Conservation (phyloP, 305 asterid species). For the Fraxinus platypoda region DNA sequence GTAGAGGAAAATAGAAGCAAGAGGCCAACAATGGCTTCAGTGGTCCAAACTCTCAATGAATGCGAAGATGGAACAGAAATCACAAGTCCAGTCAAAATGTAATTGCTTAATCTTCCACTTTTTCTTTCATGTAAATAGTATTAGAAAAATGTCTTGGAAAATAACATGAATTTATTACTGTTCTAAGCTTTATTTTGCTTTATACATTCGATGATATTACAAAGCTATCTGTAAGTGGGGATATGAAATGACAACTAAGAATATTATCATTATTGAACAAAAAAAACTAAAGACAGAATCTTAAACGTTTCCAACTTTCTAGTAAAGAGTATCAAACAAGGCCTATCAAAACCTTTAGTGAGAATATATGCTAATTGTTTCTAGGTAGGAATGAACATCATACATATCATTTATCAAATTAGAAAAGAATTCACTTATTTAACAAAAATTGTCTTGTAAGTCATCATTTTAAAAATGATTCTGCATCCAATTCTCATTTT, state of each 20-base stretch:
- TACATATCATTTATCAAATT: background rate
- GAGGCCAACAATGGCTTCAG: conserved; percentile 68
- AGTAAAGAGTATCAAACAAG: background rate
- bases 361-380: background rate
- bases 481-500: background rate
- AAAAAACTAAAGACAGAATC: background rate
- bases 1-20: conserved; percentile 58
- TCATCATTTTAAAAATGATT: background rate
- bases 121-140: background rate
- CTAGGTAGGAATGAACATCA: background rate
- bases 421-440: background rate
- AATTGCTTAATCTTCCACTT: background rate
- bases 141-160: background rate
- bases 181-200: background rate
- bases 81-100: background rate
- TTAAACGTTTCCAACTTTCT: background rate
- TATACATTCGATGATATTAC: background rate
- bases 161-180: background rate
- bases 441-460: background rate
- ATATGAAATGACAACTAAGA: background rate
- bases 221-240: background rate
- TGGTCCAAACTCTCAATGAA: conserved; percentile 49
- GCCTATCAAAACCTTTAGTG: background rate
- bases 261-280: background rate
- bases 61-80: conserved; percentile 31